A percentile compares a stretch with the other conserved stretches of the same genome.
phyloP scores from a whole-genome alignment of 1,139 yeast species.

The Fermentozyma sake region DNA sequence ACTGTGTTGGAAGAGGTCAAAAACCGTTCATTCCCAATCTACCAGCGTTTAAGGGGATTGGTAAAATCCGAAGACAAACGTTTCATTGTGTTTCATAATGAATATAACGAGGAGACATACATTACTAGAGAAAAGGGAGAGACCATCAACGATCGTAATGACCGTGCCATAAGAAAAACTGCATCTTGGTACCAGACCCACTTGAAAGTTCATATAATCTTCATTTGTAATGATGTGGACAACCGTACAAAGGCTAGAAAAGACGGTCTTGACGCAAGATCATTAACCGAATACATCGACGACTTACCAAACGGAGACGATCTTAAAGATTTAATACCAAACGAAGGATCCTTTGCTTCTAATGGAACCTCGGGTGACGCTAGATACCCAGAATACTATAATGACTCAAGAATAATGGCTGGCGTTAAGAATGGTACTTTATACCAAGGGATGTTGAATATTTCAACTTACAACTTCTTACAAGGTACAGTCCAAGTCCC shows the following conservation, averaged over 20 bases:
- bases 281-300: slow-evolving; percentile 65
- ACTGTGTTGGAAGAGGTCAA: slow-evolving; percentile 92
- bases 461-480: slow-evolving; percentile 81
- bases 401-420: slow-evolving; percentile 80
- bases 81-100: slow-evolving; percentile 90
- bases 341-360: slow-evolving; percentile 26
- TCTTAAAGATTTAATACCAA: slow-evolving; percentile 77
- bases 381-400: slow-evolving; percentile 71
- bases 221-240: slow-evolving; percentile 74
- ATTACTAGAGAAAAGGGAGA: slow-evolving; percentile 63
- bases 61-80: slow-evolving; percentile 78
- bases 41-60: slow-evolving; percentile 74
- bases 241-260: slow-evolving; percentile 56
- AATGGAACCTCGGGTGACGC: slow-evolving; percentile 39
- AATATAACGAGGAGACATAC: slow-evolving; percentile 72
- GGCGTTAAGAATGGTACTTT: slow-evolving; percentile 85
- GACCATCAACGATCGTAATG: slow-evolving; percentile 84
- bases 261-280: slow-evolving; percentile 52
- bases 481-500: slow-evolving; percentile 80
- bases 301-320: slow-evolving; percentile 70
- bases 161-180: slow-evolving; percentile 79
- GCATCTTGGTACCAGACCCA: slow-evolving; percentile 72
- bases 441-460: slow-evolving; percentile 77
- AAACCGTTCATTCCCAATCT: slow-evolving; percentile 82
- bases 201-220: slow-evolving; percentile 53